Percentiles rank a stretch among this genome's conserved stretches.
These are phyloP conservation scores for Raffaelea arxii DNA, from an alignment of 2,329 filamentous ascomycete species.

Conservation along the genomic window DNA sequence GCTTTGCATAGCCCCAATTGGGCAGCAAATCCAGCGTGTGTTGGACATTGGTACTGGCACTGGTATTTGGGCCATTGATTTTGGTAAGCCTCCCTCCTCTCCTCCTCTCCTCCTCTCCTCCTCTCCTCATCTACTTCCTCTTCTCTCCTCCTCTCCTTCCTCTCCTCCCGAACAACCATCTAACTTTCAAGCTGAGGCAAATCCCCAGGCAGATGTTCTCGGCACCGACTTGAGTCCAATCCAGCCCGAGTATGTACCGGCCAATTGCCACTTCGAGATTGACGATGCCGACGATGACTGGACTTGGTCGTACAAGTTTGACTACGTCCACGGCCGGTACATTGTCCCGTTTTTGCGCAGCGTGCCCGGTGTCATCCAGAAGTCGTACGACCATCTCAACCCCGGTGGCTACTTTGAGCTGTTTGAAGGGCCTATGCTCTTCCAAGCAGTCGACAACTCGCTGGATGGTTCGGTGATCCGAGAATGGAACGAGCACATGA, in stretches of 20 bases:
- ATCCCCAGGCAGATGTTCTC: slow-evolving; percentile 4
- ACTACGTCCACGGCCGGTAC: slow-evolving; percentile 43
- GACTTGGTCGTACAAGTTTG: slow-evolving; percentile 37
- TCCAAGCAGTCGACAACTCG: slow-evolving; percentile 5
- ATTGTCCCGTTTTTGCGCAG: slow-evolving; percentile 40
- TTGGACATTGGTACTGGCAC: slow-evolving; percentile 29
- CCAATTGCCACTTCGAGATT: slow-evolving; percentile 29
- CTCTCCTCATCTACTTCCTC: neutral
- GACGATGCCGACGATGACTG: slow-evolving; percentile 46
- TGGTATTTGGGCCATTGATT: slow-evolving; percentile 5
- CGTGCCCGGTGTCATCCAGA: slow-evolving; percentile 34
- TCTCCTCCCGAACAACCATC: neutral
- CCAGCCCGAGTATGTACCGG: slow-evolving; percentile 9
- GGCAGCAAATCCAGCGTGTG: too few relatives aligned
- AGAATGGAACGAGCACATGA: slow-evolving; percentile 12
- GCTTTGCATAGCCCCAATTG: too few relatives aligned
- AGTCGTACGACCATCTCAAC: slow-evolving; percentile 29
- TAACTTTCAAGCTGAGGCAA: slow-evolving; percentile 5
- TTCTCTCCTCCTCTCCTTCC: neutral
- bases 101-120: too few relatives aligned
- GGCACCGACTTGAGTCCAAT: slow-evolving; percentile 12
- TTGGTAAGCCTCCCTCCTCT: slow-evolving; percentile 1
- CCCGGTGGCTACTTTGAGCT: slow-evolving; percentile 32
- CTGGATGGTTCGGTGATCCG: slow-evolving; percentile 6
- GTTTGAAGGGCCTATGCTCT: slow-evolving; percentile 3